phyloP scores from a whole-genome alignment of 495 filamentous ascomycete genomes.

The Clavariopsis aquatica region DNA sequence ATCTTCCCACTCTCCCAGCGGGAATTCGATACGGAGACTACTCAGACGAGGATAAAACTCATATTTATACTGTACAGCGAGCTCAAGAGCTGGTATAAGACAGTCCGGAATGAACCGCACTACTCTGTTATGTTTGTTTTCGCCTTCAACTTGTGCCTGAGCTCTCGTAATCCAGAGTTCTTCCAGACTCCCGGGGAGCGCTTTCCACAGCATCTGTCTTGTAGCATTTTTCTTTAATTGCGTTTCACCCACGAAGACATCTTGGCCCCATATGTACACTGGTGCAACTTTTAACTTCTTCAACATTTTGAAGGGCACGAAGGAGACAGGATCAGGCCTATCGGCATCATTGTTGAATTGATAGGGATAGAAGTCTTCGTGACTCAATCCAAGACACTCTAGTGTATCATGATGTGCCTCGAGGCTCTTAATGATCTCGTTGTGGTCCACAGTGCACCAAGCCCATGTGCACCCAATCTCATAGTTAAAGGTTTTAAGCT shows the following conservation, averaged over 20 bases:
- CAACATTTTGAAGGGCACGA: neutral
- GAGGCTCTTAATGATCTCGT: neutral
- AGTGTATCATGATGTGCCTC: neutral
- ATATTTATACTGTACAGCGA: neutral
- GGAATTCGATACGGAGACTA: neutral
- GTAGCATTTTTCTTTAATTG: too few species aligned
- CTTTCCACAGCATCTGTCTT: conserved; percentile 4
- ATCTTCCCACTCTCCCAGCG: neutral
- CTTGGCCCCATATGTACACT: conserved; percentile 12
- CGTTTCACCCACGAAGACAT: neutral
- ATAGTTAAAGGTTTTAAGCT: conserved; percentile 7
- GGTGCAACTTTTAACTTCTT: conserved; percentile 6
- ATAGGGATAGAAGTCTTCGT: conserved; percentile 21
- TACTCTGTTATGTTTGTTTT: neutral
- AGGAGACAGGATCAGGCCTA: neutral
- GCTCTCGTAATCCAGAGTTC: conserved; percentile 10
- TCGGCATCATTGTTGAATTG: neutral
- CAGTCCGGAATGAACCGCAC: neutral
- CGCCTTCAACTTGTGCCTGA: neutral
- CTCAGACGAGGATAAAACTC: neutral
- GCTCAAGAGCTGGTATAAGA: conserved; percentile 9
- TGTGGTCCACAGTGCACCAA: neutral
- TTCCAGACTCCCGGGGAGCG: neutral
- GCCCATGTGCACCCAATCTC: conserved; percentile 7
- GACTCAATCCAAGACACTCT: neutral